Conservation (phyloP, 352 stramenopile species). For the Blastocystis sp. region DNA sequence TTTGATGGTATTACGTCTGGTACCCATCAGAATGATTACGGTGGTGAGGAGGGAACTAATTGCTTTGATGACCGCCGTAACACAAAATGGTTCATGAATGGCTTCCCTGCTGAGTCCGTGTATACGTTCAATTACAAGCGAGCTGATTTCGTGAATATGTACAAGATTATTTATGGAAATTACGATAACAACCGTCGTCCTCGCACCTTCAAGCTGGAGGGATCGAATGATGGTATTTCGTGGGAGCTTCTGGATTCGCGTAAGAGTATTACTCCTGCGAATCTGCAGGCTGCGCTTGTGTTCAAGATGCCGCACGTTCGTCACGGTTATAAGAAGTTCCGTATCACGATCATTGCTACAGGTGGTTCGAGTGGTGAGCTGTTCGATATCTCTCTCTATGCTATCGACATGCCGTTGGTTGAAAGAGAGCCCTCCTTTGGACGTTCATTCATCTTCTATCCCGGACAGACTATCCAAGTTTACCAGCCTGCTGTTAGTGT, state of each 20-base stretch:
- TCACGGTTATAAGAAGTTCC: not conserved
- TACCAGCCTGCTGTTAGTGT: not conserved
- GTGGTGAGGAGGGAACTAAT: not conserved
- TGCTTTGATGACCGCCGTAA: not conserved
- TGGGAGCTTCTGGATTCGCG: not conserved
- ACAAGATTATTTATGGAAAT: not conserved
- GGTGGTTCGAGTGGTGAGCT: not conserved
- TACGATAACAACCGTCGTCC: not conserved
- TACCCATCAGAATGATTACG: not conserved
- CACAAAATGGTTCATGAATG: slow-evolving; percentile 22
- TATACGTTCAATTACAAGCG: not conserved
- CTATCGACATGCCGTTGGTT: not conserved
- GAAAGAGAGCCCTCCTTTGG: not conserved
- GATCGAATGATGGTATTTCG: not conserved
- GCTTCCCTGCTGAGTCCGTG: not conserved
- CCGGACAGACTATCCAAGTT: not conserved
- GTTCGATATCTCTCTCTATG: not conserved
- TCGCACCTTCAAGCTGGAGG: not conserved
- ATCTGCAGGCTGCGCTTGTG: not conserved
- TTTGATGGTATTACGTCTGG: not conserved
- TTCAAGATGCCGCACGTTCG: not conserved
- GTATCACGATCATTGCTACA: not conserved
- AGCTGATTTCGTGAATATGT: not conserved
- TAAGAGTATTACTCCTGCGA: not conserved
- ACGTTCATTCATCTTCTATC: not conserved